A percentile compares a stretch with the other conserved stretches of the same genome.
phyloP scores from a whole-genome alignment of 345 rosid species.

The Chamaenerion angustifolium region DNA sequence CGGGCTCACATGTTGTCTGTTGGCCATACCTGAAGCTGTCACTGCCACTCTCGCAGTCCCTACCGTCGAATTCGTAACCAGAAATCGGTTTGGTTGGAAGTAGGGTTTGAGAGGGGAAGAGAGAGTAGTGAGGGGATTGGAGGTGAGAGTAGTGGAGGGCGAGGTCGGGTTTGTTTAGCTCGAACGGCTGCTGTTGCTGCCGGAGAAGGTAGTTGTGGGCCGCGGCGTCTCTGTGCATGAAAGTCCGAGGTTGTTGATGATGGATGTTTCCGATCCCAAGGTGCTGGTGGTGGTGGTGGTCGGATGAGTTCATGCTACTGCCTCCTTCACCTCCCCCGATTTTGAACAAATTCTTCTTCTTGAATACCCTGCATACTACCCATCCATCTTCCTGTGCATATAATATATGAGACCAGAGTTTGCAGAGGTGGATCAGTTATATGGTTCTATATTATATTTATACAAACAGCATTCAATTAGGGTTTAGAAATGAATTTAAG shows the following conservation, averaged over 20 bases:
- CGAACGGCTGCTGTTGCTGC: constrained; percentile 22
- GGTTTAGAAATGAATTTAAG: no score
- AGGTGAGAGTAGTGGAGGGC: constrained; percentile 46
- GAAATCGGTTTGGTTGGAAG: constrained; percentile 25
- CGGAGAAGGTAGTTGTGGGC: constrained; percentile 42
- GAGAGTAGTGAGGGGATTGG: constrained; percentile 27
- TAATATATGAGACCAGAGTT: background rate
- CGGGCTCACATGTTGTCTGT: constrained; percentile 35
- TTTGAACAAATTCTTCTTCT: constrained; percentile 80
- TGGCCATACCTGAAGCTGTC: constrained; percentile 42
- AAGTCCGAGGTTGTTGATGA: constrained; percentile 22
- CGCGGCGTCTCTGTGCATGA: constrained; percentile 30
- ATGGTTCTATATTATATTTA: no score
- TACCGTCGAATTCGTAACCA: constrained; percentile 22
- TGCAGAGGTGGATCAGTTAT: no score
- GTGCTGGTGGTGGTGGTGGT: constrained; percentile 12
- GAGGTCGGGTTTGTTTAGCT: constrained; percentile 54
- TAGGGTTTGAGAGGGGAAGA: constrained; percentile 34
- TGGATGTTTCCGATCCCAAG: background rate
- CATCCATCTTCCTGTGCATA: constrained; percentile 77
- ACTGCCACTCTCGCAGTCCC: constrained; percentile 44
- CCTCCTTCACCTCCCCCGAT: constrained; percentile 35
- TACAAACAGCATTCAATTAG: no score
- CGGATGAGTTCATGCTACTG: constrained; percentile 41
- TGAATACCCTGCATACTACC: constrained; percentile 90